Conservation (phyloP, 495 filamentous ascomycete species). For the Aspergillus funiculosus region DNA sequence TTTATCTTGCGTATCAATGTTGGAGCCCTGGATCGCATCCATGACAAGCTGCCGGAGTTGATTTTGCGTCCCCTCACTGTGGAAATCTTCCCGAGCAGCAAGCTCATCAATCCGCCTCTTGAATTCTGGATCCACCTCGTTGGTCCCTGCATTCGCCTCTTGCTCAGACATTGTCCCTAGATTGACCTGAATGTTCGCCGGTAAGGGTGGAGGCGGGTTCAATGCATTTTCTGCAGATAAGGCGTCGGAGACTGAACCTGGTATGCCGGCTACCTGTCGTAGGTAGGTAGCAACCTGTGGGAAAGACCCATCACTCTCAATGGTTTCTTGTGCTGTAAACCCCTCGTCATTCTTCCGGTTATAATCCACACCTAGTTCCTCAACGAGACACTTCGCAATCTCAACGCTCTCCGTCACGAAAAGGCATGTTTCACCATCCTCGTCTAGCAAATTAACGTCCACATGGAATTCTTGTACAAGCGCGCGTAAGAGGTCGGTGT, state of each 20-base stretch:
- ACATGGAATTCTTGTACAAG: slow-evolving; percentile 75
- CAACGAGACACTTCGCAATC: slow-evolving; percentile 68
- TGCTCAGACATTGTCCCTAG: slow-evolving; percentile 61
- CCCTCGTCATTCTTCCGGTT: slow-evolving; percentile 58
- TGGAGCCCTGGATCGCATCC: slow-evolving; percentile 57
- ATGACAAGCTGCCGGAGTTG: slow-evolving; percentile 63
- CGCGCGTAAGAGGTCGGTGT: slow-evolving; percentile 68
- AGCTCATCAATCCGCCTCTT: slow-evolving; percentile 70
- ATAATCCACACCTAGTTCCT: slow-evolving; percentile 70
- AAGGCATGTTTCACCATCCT: slow-evolving; percentile 86
- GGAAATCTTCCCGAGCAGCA: slow-evolving; percentile 65
- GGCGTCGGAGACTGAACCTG: slow-evolving; percentile 19
- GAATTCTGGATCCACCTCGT: slow-evolving; percentile 62
- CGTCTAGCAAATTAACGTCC: slow-evolving; percentile 71
- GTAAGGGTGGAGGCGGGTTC: slow-evolving; percentile 49
- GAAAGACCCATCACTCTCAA: slow-evolving; percentile 64
- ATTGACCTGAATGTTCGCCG: slow-evolving; percentile 61
- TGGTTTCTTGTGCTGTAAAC: slow-evolving; percentile 63
- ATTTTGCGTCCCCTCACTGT: slow-evolving; percentile 62
- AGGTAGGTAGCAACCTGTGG: slow-evolving; percentile 65
- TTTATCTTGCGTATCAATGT: slow-evolving; percentile 46
- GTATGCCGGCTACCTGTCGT: slow-evolving; percentile 37
- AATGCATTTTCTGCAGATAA: slow-evolving; percentile 25
- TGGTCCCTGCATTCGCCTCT: slow-evolving; percentile 41
- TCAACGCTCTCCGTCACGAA: slow-evolving; percentile 77